Evolutionary conservation across 371 early-diverging fungal genomes (phyloP).

Genomic region (Massospora cicadina): DNA sequence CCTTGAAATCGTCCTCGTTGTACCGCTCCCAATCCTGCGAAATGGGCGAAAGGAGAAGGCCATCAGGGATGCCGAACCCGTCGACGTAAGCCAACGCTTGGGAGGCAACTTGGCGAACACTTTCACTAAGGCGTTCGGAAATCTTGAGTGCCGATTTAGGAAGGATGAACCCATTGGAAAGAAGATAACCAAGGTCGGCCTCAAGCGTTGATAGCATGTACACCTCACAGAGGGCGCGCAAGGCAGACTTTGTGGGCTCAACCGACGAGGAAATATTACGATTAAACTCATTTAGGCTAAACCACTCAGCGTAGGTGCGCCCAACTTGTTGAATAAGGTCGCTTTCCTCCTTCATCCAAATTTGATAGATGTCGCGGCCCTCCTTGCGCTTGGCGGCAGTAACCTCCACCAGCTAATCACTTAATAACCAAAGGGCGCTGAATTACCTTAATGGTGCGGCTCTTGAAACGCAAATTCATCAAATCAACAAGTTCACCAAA

Average conservation of each 20-base stretch:
- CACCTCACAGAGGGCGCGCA: constrained; percentile 21
- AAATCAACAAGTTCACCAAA: constrained; percentile 25
- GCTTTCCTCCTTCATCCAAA: constrained; percentile 52
- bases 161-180: constrained; percentile 25
- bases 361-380: constrained; percentile 32
- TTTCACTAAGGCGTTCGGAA: constrained; percentile 19
- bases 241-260: constrained; percentile 17
- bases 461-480: constrained; percentile 25
- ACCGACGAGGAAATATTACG: constrained; percentile 16
- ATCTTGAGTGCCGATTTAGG: constrained; percentile 21
- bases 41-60: constrained; percentile 43
- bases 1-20: constrained; percentile 36
- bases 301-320: constrained; percentile 40
- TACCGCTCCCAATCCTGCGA: constrained; percentile 40
- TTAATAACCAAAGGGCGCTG: not conserved
- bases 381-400: constrained; percentile 26
- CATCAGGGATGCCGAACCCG: constrained; percentile 31
- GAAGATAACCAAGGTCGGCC: constrained; percentile 29
- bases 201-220: constrained; percentile 28
- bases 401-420: constrained; percentile 18
- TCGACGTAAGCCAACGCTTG: constrained; percentile 24
- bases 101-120: constrained; percentile 24
- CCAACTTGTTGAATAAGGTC: constrained; percentile 41
- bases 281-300: constrained; percentile 30
- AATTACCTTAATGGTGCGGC: constrained; percentile 24